phyloP scores from a whole-genome alignment of 2,329 filamentous ascomycete genomes.

The Ophiostoma montium region DNA sequence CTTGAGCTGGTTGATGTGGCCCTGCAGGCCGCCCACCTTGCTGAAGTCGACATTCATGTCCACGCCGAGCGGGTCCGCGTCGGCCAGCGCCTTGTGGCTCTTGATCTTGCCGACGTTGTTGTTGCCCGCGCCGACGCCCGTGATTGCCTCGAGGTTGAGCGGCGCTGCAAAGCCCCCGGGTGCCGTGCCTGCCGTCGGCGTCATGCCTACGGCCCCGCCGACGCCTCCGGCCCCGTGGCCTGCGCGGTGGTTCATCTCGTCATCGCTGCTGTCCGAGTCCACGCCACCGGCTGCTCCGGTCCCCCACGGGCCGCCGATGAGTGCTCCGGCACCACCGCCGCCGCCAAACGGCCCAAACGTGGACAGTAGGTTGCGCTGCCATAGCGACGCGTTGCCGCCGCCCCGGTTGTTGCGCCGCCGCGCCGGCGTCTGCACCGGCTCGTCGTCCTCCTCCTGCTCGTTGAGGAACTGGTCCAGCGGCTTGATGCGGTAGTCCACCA shows the following conservation, averaged over 20 bases:
- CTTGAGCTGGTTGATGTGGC: conserved; percentile 92
- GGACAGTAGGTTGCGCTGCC: conserved; percentile 75
- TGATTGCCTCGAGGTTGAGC: conserved; percentile 26
- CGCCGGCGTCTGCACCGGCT: conserved; percentile 52
- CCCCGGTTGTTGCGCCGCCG: conserved; percentile 51
- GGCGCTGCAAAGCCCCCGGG: conserved; percentile 15
- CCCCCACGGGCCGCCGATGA: conserved; percentile 62
- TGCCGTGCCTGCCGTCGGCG: conserved; percentile 33
- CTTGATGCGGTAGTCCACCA: conserved; percentile 76
- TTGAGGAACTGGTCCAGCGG: conserved; percentile 58
- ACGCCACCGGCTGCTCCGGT: conserved; percentile 61
- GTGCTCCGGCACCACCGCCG: conserved; percentile 55
- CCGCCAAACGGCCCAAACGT: conserved; percentile 90
- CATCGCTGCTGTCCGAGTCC: conserved; percentile 94
- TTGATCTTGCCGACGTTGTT: conserved; percentile 89
- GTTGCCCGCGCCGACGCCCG: conserved; percentile 31
- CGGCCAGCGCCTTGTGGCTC: conserved; percentile 79
- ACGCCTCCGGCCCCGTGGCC: conserved; percentile 31
- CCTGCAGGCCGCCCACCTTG: conserved; percentile 80
- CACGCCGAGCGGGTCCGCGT: conserved; percentile 87
- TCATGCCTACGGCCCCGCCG: conserved; percentile 48
- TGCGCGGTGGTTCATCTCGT: conserved; percentile 44
- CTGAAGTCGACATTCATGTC: conserved; percentile 88
- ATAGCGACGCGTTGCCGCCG: conserved; percentile 40
- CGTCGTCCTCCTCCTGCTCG: conserved; percentile 63